These are phyloP conservation scores for Cyberlindnera maritima DNA, from an alignment of 805 yeast species.

Conservation along the genomic window DNA sequence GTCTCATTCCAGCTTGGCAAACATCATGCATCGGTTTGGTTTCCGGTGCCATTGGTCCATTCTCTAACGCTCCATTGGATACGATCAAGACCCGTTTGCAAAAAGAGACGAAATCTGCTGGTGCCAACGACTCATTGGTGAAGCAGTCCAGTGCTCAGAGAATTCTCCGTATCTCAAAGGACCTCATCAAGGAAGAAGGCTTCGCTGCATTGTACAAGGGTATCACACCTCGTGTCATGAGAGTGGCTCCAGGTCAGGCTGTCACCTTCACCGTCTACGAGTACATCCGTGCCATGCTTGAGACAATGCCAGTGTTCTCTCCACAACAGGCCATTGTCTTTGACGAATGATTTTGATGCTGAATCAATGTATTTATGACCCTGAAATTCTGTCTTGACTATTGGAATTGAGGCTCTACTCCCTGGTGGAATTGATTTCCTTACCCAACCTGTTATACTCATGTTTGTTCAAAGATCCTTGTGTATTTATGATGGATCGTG, in stretches of 20 bases:
- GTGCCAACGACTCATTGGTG: constrained; percentile 26
- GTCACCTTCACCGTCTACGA: constrained; percentile 97
- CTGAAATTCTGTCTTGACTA: background rate
- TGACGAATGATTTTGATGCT: constrained; percentile 27
- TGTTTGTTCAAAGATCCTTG: background rate
- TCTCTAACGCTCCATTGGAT: constrained; percentile 95
- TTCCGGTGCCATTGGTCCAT: constrained; percentile 97
- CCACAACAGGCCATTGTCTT: constrained; percentile 28
- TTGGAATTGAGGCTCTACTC: background rate
- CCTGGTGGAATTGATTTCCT: background rate
- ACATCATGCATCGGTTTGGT: constrained; percentile 87
- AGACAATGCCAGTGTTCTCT: constrained; percentile 31
- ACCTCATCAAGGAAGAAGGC: constrained; percentile 87
- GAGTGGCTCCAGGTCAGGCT: constrained; percentile 99
- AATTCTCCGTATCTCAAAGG: constrained; percentile 76
- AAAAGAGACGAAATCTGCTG: constrained; percentile 67
- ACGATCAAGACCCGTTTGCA: constrained; percentile 97
- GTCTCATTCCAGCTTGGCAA: constrained; percentile 84
- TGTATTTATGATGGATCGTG: background rate
- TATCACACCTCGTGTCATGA: constrained; percentile 97
- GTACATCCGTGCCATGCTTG: constrained; percentile 69
- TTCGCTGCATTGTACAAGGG: constrained; percentile 88
- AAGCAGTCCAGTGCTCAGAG: constrained; percentile 66
- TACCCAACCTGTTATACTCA: background rate
- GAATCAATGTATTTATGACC: background rate